These are phyloP conservation scores for Xylariaceae sp. DNA, from an alignment of 2,329 filamentous ascomycete genomes.

Conservation along the genomic window DNA sequence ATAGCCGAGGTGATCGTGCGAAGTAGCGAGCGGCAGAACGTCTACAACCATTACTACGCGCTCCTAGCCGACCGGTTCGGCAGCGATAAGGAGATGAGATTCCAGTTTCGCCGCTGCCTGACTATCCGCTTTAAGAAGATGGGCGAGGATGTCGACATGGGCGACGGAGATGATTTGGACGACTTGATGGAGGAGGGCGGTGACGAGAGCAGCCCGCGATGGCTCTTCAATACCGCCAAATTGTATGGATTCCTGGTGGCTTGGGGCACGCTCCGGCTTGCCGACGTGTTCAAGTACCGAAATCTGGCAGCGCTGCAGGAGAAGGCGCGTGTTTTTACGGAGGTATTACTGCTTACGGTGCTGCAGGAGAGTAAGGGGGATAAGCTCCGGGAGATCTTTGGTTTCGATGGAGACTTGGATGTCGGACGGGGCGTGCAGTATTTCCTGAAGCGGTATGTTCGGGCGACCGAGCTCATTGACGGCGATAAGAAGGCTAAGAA, in stretches of 20 bases:
- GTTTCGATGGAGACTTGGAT: conserved; percentile 62
- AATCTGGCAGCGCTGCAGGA: conserved; percentile 74
- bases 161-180: conserved; percentile 54
- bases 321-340: conserved; percentile 73
- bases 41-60: conserved; percentile 91
- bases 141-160: conserved; percentile 63
- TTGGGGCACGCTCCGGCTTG: conserved; percentile 43
- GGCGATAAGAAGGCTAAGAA: conserved; percentile 44
- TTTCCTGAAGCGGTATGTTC: conserved; percentile 72
- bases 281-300: conserved; percentile 59
- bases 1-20: conserved; percentile 84
- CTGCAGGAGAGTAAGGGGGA: conserved; percentile 62
- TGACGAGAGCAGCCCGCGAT: conserved; percentile 51
- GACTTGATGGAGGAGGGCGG: conserved; percentile 56
- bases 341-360: conserved; percentile 72
- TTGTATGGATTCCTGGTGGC: conserved; percentile 51
- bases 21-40: conserved; percentile 75
- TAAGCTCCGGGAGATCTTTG: conserved; percentile 63
- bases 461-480: conserved; percentile 54
- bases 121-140: conserved; percentile 83
- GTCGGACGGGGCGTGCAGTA: conserved; percentile 72
- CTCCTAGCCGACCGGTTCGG: conserved; percentile 78
- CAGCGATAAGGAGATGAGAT: conserved; percentile 67
- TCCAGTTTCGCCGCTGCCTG: conserved; percentile 81
- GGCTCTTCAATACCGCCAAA: conserved; percentile 50